Evolutionary conservation across 2,329 filamentous ascomycete genomes (phyloP).

Genomic region (Nigrospora sphaerica): DNA sequence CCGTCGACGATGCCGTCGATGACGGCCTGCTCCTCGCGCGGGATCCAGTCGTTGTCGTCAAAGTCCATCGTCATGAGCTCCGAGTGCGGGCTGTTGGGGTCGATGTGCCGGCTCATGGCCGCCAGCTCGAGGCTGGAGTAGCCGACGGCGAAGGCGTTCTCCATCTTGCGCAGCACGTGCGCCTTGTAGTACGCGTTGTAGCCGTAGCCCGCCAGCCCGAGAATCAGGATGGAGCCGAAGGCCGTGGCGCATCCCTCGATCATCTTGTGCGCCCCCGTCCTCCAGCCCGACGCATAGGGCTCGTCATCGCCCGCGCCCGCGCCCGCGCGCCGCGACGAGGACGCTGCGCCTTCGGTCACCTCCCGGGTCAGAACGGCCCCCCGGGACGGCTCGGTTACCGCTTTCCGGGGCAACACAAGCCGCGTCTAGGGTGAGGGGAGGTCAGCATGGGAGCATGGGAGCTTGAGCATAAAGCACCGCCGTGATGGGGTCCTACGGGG

Average conservation of each 20-base stretch:
- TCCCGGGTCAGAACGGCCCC: not conserved
- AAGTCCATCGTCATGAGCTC: conserved; percentile 25
- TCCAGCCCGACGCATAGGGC: not conserved
- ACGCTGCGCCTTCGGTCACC: not conserved
- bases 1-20: conserved; percentile 83
- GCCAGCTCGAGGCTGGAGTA: conserved; percentile 84
- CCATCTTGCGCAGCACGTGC: conserved; percentile 86
- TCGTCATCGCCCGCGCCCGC: not conserved
- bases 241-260: conserved; percentile 69
- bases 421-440: not conserved
- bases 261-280: conserved; percentile 49
- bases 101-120: conserved; percentile 51
- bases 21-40: conserved; percentile 70
- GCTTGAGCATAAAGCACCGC: not conserved
- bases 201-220: conserved; percentile 65
- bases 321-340: not conserved
- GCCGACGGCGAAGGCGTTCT: conserved; percentile 82
- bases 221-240: conserved; percentile 64
- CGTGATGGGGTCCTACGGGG: not conserved
- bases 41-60: conserved; percentile 65
- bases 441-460: not conserved
- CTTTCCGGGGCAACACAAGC: not conserved
- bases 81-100: not conserved
- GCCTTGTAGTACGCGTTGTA: conserved; percentile 86
- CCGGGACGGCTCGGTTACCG: not conserved